phyloP scores from a whole-genome alignment of 352 stramenopile genomes.

The Phytopythium vexans region DNA sequence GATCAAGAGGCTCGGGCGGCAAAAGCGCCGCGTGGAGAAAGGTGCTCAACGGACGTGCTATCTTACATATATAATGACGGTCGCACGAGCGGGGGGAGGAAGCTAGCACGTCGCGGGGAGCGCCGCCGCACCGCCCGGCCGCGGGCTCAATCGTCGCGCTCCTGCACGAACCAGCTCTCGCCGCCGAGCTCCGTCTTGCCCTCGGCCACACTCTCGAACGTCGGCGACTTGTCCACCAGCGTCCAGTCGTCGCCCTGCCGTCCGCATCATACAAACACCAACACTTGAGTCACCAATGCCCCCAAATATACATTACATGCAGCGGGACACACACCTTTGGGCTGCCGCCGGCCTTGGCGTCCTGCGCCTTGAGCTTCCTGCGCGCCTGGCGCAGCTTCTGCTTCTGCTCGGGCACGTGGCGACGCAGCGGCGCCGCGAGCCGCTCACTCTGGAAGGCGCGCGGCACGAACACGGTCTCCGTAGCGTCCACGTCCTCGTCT shows the following conservation, averaged over 20 bases:
- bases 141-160: slow-evolving; percentile 12
- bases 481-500: slow-evolving; percentile 33
- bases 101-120: no score
- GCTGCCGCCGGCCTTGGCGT: slow-evolving; percentile 31
- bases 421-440: background rate
- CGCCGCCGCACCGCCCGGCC: no score
- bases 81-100: no score
- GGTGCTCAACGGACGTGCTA: background rate
- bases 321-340: slow-evolving; percentile 30
- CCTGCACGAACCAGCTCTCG: slow-evolving; percentile 57
- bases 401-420: slow-evolving; percentile 12
- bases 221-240: slow-evolving; percentile 76
- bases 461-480: slow-evolving; percentile 53
- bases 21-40: no score
- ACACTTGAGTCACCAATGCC: background rate
- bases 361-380: slow-evolving; percentile 14
- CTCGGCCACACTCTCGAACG: slow-evolving; percentile 50
- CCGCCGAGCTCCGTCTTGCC: slow-evolving; percentile 38
- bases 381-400: slow-evolving; percentile 18
- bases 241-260: slow-evolving; percentile 67
- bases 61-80: slow-evolving; percentile 7
- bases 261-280: background rate
- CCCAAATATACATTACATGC: background rate
- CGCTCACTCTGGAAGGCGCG: slow-evolving; percentile 12
- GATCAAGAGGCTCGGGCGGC: background rate